phyloP scores from a whole-genome alignment of 2,329 filamentous ascomycete genomes.

The Aspergillus brunneoviolaceus region DNA sequence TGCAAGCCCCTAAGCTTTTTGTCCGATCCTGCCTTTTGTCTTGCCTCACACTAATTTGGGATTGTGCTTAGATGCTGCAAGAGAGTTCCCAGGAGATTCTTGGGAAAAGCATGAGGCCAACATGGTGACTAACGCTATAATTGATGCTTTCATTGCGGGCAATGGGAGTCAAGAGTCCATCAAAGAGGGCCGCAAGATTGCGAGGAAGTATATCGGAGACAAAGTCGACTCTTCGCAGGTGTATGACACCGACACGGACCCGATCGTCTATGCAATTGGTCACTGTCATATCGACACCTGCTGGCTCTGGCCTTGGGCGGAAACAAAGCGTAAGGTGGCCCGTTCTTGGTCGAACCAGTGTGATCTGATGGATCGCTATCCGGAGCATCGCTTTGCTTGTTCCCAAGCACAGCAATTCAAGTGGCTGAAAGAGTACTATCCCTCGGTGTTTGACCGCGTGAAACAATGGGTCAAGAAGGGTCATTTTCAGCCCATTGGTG shows the following conservation, averaged over 20 bases:
- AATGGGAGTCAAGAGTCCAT: constrained; percentile 72
- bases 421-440: constrained; percentile 90
- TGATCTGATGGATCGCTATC: constrained; percentile 90
- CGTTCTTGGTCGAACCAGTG: constrained; percentile 97
- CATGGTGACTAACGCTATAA: constrained; percentile 80
- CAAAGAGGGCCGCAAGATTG: constrained; percentile 76
- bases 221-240: constrained; percentile 80
- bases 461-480: constrained; percentile 88
- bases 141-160: constrained; percentile 82
- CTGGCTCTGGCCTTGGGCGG: constrained; percentile 98
- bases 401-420: constrained; percentile 98
- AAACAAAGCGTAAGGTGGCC: constrained; percentile 94
- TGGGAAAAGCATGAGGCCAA: constrained; percentile 63
- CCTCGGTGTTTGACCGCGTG: constrained; percentile 83
- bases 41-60: background rate
- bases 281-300: constrained; percentile 98
- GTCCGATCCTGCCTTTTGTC: background rate
- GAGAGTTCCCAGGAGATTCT: constrained; percentile 89
- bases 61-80: constrained; percentile 66
- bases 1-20: background rate
- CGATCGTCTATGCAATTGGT: constrained; percentile 83
- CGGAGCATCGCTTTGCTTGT: constrained; percentile 86
- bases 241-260: constrained; percentile 71
- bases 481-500: constrained; percentile 90
- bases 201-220: constrained; percentile 76